A percentile compares a stretch with the other conserved stretches of the same genome.
Evolutionary conservation across 1,139 yeast genomes (phyloP).

Genomic region (Hanseniaspora gamundiae): DNA sequence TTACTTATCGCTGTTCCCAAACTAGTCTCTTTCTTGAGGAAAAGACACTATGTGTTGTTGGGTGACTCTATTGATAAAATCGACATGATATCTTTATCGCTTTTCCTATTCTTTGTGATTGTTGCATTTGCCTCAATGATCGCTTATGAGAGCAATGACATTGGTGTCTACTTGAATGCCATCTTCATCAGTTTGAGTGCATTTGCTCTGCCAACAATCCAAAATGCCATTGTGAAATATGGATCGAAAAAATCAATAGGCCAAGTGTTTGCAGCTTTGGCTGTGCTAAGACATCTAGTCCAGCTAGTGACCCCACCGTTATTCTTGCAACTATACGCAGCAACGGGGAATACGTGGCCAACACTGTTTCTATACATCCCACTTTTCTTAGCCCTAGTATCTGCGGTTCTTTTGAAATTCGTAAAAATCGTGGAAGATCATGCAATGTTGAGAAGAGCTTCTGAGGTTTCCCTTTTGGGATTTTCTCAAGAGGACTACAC

Average conservation of each 20-base stretch:
- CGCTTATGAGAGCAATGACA: neutral
- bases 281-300: constrained; percentile 32
- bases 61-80: constrained; percentile 36
- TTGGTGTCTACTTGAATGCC: constrained; percentile 12
- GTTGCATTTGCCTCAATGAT: constrained; percentile 32
- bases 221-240: constrained; percentile 36
- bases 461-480: constrained; percentile 8
- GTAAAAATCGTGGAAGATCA: constrained; percentile 13
- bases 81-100: constrained; percentile 36
- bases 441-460: constrained; percentile 11
- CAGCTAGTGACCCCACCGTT: constrained; percentile 31
- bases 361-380: constrained; percentile 23
- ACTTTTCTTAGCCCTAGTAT: constrained; percentile 12
- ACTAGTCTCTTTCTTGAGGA: constrained; percentile 28
- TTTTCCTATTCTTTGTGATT: constrained; percentile 31
- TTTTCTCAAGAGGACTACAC: neutral
- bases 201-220: constrained; percentile 33
- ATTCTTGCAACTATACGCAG: constrained; percentile 31
- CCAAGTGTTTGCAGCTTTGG: constrained; percentile 42
- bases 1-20: constrained; percentile 33
- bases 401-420: constrained; percentile 13
- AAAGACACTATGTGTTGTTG: constrained; percentile 18
- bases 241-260: constrained; percentile 36
- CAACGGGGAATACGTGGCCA: constrained; percentile 25
- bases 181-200: constrained; percentile 31